Evolutionary conservation across 2,329 filamentous ascomycete species (phyloP), one percentile per base, ranked within the genome.

Genomic region (Stagonosporopsis chrysanthemi): DNA sequence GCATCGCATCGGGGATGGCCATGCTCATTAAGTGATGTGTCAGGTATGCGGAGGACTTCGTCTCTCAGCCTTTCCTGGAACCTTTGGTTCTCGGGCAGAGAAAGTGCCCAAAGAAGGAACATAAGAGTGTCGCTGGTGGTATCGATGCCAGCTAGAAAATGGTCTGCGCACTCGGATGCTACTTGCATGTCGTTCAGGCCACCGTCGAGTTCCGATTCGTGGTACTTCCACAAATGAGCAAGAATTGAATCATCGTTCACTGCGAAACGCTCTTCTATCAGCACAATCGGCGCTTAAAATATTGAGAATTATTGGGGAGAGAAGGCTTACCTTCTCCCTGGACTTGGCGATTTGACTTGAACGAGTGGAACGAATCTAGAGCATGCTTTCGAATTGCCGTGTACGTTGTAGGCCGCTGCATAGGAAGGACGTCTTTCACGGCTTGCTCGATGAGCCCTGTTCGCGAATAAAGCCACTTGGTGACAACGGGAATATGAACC

Each of bases 81-180:
- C 3, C 14, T 35, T 12, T 24, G 29, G 14, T 46, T 46, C 24
- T 46, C 29, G n/a, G 43, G 43, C 12, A 35, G 43, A 24, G 43
- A 46, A 4, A 46, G 29, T n/a, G 43, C 43, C 43, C 43, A 46
- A 12, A 46, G 11, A 11, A 46, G 31, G 29, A 46, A 46, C 43
- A 46, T 46, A 4, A 46, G 43, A 23, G 43, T 36, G 31, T 46
- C 43, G n/a, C 29, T 36, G 9, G 43, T 46, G 17, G 43, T 46
- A 12, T 46, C 43, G 17, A 46, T 46, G 19, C 43, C 43, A 6
- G 43, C 43, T 5, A 46, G 17, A 11, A 46, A 46, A 36, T 46
- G 43, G 43, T 46, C 43, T 36, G 43, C 43, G 15, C 43, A 46
- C 31, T 46, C 43, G 23, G 43, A 46, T 9, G 43, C 43, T 6